Base-by-base conservation (phyloP, 139 green algal species). In the Tetradesmus lagerheimii region DNA sequence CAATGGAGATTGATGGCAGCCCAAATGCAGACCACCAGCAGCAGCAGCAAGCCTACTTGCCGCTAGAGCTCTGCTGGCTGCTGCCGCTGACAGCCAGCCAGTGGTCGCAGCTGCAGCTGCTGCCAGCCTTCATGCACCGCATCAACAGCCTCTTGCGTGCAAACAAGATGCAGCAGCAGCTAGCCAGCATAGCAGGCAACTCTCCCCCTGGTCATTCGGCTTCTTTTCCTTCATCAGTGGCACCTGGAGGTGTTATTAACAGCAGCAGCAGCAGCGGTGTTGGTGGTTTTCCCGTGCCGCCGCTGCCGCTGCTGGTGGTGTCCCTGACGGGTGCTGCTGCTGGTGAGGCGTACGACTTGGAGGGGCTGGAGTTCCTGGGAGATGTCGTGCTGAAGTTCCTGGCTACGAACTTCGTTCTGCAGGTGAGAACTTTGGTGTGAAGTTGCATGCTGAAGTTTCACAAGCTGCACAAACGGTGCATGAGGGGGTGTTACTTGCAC, bases 341-440 rank as follows among this genome's bases (percentile, higher is more conserved):
- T 35, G 37, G 50, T 27, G 86, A 90, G 86, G 76, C 18, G 20
- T 90, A 84, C 80, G 86, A 90, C 41, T 53, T 57, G 76, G 86
- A 85, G 86, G 75, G 57, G 1, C 35, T 85, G 38, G 84, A 89
- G 66, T 89, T 71, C 39, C 66, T 89, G 64, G 84, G 84, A 27
- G 84, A 89, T 82, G 84, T 71, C 20, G 71, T 90, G 76, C 86
- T 90, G 35, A 90, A 90, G 57, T 90, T 90, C 50, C 37, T 90
- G 38, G 76, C 86, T 4, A 85, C 71, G 27, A 90, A 84, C 86
- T 90, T 86, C 37, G 43, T 86, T 1, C 43, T 90, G 53, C 86
- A 90, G 86, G 76, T 86, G 86, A 50, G 29, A 29, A 43, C 18
- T 86, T 16, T 71, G 20, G 29, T 67, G 29, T 78, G 67, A 39